Conservation (phyloP, 2,329 filamentous ascomycete genomes). For the Graphiopsis chlorocephala region DNA sequence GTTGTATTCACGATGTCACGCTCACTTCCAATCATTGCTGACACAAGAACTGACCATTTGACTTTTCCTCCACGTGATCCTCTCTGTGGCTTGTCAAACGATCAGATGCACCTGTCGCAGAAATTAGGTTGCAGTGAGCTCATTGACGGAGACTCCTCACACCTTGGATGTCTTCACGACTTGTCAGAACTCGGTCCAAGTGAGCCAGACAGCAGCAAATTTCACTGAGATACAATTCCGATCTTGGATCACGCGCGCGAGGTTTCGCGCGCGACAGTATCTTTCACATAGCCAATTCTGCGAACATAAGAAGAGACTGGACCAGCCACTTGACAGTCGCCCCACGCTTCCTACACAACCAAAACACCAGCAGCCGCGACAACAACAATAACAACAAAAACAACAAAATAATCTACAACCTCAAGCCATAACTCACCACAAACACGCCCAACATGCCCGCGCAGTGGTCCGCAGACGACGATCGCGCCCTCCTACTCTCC, state of each 20-base stretch:
- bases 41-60: background rate
- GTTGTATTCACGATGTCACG: background rate
- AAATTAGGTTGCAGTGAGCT: background rate
- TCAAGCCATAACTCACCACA: background rate
- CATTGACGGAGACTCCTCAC: background rate
- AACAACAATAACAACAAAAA: background rate
- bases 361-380: background rate
- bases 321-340: background rate
- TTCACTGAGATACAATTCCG: background rate
- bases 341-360: background rate
- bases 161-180: background rate
- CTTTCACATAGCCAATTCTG: background rate
- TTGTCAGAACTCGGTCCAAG: background rate
- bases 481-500: slow-evolving; percentile 12
- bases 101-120: background rate
- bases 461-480: background rate
- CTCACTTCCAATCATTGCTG: background rate
- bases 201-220: background rate
- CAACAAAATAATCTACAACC: background rate
- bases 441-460: slow-evolving; percentile 3
- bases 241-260: background rate
- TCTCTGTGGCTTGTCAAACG: background rate
- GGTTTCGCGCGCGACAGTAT: background rate
- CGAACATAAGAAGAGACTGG: background rate
- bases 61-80: background rate